Conservation (phyloP, 345 rosid genomes). For the Gossypium herbaceum region DNA sequence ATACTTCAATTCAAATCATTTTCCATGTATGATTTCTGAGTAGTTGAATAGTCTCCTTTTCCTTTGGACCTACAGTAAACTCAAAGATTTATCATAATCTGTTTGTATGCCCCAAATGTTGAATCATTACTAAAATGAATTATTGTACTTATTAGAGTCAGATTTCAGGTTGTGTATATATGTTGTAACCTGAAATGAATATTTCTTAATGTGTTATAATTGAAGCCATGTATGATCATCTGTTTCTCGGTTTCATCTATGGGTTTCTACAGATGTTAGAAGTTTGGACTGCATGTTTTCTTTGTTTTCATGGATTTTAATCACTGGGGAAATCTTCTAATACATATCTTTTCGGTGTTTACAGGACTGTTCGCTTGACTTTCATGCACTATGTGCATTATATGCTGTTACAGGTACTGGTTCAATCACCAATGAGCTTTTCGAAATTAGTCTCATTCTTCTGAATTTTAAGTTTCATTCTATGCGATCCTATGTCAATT, state of each 20-base stretch:
- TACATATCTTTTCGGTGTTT: slow-evolving; percentile 16
- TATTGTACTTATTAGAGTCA: neutral
- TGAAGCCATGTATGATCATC: neutral
- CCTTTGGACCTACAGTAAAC: neutral
- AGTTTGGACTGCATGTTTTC: neutral
- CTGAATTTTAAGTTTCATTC: neutral
- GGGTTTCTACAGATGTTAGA: neutral
- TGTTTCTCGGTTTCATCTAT: neutral
- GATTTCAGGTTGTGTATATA: neutral
- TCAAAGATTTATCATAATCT: neutral
- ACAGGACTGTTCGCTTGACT: slow-evolving; percentile 98
- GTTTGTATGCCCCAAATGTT: neutral
- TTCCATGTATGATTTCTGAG: neutral
- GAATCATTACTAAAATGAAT: neutral
- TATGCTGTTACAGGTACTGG: slow-evolving; percentile 93
- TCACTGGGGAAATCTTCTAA: slow-evolving; percentile 16
- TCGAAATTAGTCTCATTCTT: slow-evolving; percentile 3
- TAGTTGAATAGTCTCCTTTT: neutral
- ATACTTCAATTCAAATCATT: slow-evolving; percentile 9
- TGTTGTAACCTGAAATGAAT: neutral
- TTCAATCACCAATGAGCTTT: neutral
- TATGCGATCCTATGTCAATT: neutral
- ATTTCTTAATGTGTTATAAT: neutral
- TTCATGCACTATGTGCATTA: slow-evolving; percentile 75
- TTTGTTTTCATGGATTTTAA: neutral